These are phyloP conservation scores for Cyclospora cayetanensis DNA, from an alignment of 169 alveolate genomes.

Conservation along the genomic window DNA sequence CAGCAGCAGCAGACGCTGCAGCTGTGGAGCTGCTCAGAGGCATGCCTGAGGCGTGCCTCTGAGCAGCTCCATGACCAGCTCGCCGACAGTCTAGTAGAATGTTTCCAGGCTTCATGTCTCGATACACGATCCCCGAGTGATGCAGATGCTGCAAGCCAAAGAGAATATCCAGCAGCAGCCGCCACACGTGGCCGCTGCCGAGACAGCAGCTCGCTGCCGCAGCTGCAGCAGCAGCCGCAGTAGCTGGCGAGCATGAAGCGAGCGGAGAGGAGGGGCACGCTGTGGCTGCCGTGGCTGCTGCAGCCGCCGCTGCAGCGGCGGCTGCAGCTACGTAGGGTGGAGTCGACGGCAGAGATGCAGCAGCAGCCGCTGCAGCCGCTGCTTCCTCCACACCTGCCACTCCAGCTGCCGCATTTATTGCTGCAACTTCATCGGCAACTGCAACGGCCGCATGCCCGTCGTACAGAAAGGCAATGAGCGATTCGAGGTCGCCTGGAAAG, in stretches of 20 bases:
- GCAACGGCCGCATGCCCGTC: neutral
- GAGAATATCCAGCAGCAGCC: constrained; percentile 74
- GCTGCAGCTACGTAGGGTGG: neutral
- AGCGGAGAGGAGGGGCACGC: neutral
- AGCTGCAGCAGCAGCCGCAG: constrained; percentile 5
- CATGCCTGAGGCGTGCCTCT: neutral
- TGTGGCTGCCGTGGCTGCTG: neutral
- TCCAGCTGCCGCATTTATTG: neutral
- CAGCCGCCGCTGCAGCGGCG: neutral
- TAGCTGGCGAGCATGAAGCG: neutral
- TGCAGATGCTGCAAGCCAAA: constrained; percentile 80
- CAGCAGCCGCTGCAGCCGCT: neutral
- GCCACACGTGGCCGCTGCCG: constrained; percentile 70
- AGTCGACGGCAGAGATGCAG: neutral
- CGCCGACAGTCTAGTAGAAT: constrained; percentile 67
- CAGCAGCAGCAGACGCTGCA: constrained; percentile 9
- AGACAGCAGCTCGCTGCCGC: constrained; percentile 34
- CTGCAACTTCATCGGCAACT: neutral
- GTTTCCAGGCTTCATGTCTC: constrained; percentile 79
- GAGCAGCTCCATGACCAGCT: constrained; percentile 7
- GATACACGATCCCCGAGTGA: constrained; percentile 77
- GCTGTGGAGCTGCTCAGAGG: neutral
- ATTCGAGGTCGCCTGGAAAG: neutral
- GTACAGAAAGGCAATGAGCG: neutral
- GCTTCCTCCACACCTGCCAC: neutral